Percentiles rank a stretch among this genome's conserved stretches.
These are phyloP conservation scores for Brettanomyces sp. DNA, from an alignment of 805 yeast genomes.

Conservation along the genomic window DNA sequence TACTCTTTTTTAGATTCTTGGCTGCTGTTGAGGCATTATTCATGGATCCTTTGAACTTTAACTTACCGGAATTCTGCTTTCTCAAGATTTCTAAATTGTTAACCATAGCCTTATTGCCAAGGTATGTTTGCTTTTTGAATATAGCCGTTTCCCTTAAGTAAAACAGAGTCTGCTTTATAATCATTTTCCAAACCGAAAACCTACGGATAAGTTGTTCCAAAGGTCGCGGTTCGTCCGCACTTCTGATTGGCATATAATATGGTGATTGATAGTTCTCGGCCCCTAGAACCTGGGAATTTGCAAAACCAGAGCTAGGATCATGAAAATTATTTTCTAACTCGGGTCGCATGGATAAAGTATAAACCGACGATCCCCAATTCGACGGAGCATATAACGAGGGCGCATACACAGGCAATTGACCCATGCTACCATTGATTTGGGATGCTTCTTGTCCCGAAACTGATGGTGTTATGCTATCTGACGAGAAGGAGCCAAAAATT, in stretches of 20 bases:
- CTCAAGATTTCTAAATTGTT: conserved; percentile 30
- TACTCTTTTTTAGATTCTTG: conserved; percentile 11
- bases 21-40: not conserved
- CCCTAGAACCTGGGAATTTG: conserved; percentile 21
- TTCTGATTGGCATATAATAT: conserved; percentile 24
- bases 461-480: too few relatives aligned
- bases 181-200: conserved; percentile 48
- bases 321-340: too few relatives aligned
- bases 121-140: conserved; percentile 38
- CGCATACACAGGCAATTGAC: not conserved
- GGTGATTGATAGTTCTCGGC: conserved; percentile 26
- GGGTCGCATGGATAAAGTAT: not conserved
- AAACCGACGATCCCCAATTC: not conserved
- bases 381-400: not conserved
- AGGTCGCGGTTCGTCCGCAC: conserved; percentile 24
- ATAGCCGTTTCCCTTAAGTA: conserved; percentile 42
- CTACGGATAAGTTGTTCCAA: conserved; percentile 45
- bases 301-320: conserved; percentile 4
- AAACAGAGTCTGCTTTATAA: conserved; percentile 42
- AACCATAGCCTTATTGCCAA: conserved; percentile 40
- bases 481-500: too few relatives aligned
- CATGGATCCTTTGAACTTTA: conserved; percentile 12
- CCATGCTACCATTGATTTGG: too few relatives aligned
- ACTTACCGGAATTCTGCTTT: conserved; percentile 23
- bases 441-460: too few relatives aligned